These are phyloP conservation scores for Colletotrichum tabaci DNA, from an alignment of 2,329 filamentous ascomycete species.

Conservation along the genomic window DNA sequence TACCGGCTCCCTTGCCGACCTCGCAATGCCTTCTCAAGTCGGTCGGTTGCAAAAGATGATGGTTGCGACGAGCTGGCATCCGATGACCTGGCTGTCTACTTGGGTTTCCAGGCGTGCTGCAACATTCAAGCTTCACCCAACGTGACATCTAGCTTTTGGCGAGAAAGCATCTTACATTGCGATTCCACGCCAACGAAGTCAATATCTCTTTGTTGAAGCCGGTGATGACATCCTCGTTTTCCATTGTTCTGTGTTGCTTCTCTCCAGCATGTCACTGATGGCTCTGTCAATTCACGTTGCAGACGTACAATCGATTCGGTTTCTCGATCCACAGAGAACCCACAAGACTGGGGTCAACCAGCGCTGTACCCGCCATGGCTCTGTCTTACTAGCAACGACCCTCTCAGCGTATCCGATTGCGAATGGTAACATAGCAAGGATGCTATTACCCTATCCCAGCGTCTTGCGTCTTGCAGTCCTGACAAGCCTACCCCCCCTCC, in stretches of 20 bases:
- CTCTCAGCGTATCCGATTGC: conserved; percentile 27
- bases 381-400: not conserved
- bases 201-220: not conserved
- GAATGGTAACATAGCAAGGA: conserved; percentile 14
- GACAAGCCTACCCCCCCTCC: not conserved
- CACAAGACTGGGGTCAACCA: not conserved
- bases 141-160: not conserved
- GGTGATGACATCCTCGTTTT: not conserved
- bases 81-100: not conserved
- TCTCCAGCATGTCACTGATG: not conserved
- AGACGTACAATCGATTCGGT: not conserved
- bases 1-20: not conserved
- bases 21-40: not conserved
- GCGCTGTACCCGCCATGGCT: conserved; percentile 1
- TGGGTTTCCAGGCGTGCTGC: not conserved
- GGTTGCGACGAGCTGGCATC: not conserved
- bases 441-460: conserved; percentile 9
- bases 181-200: not conserved
- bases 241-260: not conserved
- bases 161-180: not conserved
- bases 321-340: not conserved
- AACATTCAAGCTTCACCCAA: not conserved
- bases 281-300: not conserved
- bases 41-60: not conserved
- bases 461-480: not conserved